Base-by-base conservation (phyloP, 768 basidiomycete genomes). In the Paxillus ammoniavirescens region DNA sequence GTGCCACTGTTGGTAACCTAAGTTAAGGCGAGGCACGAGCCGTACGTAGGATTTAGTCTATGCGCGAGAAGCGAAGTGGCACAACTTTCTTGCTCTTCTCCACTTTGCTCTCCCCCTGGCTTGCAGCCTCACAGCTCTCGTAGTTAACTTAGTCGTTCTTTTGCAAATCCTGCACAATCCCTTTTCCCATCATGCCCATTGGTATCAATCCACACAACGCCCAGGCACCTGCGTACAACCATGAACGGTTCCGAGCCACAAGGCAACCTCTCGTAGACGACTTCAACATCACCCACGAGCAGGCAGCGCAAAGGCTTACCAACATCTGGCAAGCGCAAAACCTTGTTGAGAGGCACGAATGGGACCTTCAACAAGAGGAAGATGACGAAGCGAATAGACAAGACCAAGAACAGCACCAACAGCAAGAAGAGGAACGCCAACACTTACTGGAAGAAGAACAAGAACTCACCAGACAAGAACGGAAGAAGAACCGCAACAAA, bases 401-500 rank as follows among this genome's bases (percentile, higher is more conserved):
- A 5, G 21, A 42, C 5, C 21, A 23, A 21, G 42, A 18, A 8
- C n/a, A 8, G 4, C 41, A 4, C 42, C 10, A 23, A 7, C 42
- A 18, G 14, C 40, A 41, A 41, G 18, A 23, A 14, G 42, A 42
- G 21, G 42, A 23, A 9, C 4, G n/a, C 2, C 42, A 42, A 6
- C 9, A 10, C 18, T 8, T 12, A 8, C 5, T 4, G 3, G 18
- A 52, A 14, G 41, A n/a, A n/a, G n/a, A n/a, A n/a, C n/a, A n/a
- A n/a, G n/a, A n/a, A n/a, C n/a, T n/a, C n/a, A n/a, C n/a, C n/a
- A n/a, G n/a, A n/a, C n/a, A n/a, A n/a, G n/a, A n/a, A n/a, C n/a
- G n/a, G n/a, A n/a, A n/a, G 9, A 56, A 56, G 38, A 37, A 48
- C 18, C 9, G 43, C 1, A 40, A 14, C 26, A 56, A 56, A 5